These are phyloP conservation scores for Amanita inopinata DNA, from an alignment of 768 basidiomycete genomes.

Conservation along the genomic window DNA sequence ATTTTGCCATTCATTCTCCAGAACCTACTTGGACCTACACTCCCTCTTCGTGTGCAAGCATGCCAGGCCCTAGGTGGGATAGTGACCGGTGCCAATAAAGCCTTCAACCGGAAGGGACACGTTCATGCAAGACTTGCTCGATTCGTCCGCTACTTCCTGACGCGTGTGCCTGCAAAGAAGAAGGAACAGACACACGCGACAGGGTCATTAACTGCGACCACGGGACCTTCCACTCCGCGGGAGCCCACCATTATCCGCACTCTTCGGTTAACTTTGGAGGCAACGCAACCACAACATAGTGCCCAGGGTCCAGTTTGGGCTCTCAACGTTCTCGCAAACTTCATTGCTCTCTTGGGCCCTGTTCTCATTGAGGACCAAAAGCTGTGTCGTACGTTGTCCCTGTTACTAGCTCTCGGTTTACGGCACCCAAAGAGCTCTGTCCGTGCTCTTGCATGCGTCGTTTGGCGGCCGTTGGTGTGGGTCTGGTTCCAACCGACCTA, in stretches of 20 bases:
- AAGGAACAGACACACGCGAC: conserved; percentile 21
- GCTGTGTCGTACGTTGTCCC: conserved; percentile 35
- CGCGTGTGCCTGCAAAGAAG: conserved; percentile 27
- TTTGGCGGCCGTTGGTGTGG: conserved; percentile 64
- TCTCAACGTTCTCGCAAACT: conserved; percentile 51
- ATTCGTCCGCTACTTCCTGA: conserved; percentile 38
- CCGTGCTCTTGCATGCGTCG: conserved; percentile 46
- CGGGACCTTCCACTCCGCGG: conserved; percentile 11
- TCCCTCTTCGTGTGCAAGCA: conserved; percentile 60
- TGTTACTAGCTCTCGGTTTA: conserved; percentile 44
- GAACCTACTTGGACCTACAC: conserved; percentile 54
- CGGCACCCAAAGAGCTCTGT: conserved; percentile 56
- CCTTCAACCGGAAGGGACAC: conserved; percentile 22
- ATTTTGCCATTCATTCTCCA: conserved; percentile 51
- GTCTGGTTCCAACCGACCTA: conserved; percentile 50
- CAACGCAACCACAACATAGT: conserved; percentile 44
- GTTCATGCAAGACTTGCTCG: conserved; percentile 46
- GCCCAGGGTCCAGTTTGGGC: conserved; percentile 79
- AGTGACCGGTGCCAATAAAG: conserved; percentile 42
- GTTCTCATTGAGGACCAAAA: conserved; percentile 34
- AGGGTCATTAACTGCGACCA: too few species aligned
- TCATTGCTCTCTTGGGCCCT: conserved; percentile 60
- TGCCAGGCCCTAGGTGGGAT: conserved; percentile 70
- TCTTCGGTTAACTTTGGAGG: conserved; percentile 50
- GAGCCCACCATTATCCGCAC: conserved; percentile 56